phyloP scores from a whole-genome alignment of 2,329 filamentous ascomycete species.

The Diaporthe vaccinii region DNA sequence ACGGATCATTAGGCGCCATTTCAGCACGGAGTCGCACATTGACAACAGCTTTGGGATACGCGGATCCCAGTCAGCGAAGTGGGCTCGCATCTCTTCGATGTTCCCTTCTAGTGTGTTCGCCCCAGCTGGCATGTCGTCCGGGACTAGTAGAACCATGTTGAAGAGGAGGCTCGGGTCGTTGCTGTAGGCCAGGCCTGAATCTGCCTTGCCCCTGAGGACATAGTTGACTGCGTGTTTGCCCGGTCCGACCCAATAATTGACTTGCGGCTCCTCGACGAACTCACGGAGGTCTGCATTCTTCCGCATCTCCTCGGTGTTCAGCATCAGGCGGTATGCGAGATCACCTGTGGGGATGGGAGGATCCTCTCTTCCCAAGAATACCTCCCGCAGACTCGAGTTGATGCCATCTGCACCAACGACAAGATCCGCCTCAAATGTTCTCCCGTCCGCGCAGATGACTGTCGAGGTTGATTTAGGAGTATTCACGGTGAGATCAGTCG shows the following conservation, averaged over 20 bases:
- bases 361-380: constrained; percentile 58
- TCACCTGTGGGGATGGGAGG: constrained; percentile 64
- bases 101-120: constrained; percentile 61
- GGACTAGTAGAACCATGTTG: constrained; percentile 65
- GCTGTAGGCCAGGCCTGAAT: constrained; percentile 16
- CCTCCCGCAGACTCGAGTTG: constrained; percentile 58
- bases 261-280: constrained; percentile 61
- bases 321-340: constrained; percentile 62
- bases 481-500: constrained; percentile 56
- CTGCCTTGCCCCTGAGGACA: constrained; percentile 54
- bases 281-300: constrained; percentile 59
- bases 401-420: constrained; percentile 64
- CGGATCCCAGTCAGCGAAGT: constrained; percentile 71
- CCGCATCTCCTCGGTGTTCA: constrained; percentile 60
- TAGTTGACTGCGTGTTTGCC: constrained; percentile 67
- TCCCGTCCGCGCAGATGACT: constrained; percentile 55
- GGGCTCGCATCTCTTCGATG: constrained; percentile 61
- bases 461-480: constrained; percentile 51
- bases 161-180: constrained; percentile 55
- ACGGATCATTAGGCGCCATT: constrained; percentile 72
- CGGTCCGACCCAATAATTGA: constrained; percentile 67
- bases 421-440: constrained; percentile 55
- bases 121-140: constrained; percentile 62
- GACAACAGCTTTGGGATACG: constrained; percentile 67
- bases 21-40: constrained; percentile 69